Percentiles rank a stretch among this genome's conserved stretches.
These are phyloP conservation scores for Exophiala xenobiotica DNA, from an alignment of 2,329 filamentous ascomycete species.

Conservation along the genomic window DNA sequence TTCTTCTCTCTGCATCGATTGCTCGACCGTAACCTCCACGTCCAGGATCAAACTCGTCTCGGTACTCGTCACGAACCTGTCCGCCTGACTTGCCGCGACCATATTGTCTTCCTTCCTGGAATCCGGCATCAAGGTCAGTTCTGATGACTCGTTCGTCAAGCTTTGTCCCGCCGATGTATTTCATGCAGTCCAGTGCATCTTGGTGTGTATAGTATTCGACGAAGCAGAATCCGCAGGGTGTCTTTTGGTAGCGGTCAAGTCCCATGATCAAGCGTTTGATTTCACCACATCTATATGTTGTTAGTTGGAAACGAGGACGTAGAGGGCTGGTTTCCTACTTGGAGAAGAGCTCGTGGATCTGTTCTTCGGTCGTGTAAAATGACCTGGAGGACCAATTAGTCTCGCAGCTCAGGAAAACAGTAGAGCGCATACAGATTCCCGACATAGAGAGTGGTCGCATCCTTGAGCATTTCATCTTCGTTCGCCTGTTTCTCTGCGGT, in stretches of 20 bases:
- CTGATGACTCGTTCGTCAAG: constrained; percentile 95
- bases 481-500: constrained; percentile 52
- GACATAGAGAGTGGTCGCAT: constrained; percentile 94
- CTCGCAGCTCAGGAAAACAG: neutral
- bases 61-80: constrained; percentile 95
- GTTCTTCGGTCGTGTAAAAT: constrained; percentile 98
- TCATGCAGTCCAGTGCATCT: constrained; percentile 96
- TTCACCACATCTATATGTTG: constrained; percentile 67
- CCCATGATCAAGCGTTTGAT: constrained; percentile 99
- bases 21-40: constrained; percentile 85
- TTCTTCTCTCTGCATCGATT: constrained; percentile 62
- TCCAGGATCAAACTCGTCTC: constrained; percentile 94
- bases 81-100: constrained; percentile 93
- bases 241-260: constrained; percentile 94
- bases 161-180: constrained; percentile 97
- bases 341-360: constrained; percentile 94
- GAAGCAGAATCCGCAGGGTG: constrained; percentile 98
- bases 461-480: constrained; percentile 73
- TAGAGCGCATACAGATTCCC: constrained; percentile 74
- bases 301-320: neutral
- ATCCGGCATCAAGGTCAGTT: constrained; percentile 92
- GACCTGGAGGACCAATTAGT: constrained; percentile 55
- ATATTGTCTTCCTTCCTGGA: constrained; percentile 93
- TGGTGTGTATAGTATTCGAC: constrained; percentile 99
- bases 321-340: constrained; percentile 56